Conservation (phyloP, 192 early-diverging fungal species). For the Podochytrium sp. region DNA sequence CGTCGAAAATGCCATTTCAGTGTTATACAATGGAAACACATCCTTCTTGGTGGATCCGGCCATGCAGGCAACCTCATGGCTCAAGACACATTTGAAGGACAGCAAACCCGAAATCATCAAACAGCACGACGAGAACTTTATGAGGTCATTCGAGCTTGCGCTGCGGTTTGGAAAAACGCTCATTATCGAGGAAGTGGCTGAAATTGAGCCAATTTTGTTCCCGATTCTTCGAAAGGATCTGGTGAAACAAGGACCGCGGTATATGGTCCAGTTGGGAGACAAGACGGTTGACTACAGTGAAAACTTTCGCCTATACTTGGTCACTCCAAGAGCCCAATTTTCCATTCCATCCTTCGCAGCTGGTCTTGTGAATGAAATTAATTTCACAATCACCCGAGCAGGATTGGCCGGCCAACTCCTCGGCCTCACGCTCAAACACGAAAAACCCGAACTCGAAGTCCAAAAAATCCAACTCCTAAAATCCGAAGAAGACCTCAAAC, state of each 20-base stretch:
- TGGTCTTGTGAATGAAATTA: conserved; percentile 50
- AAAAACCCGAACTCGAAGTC: conserved; percentile 58
- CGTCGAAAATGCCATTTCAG: conserved; percentile 59
- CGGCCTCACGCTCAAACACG: conserved; percentile 58
- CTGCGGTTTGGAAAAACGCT: conserved; percentile 65
- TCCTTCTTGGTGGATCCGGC: conserved; percentile 61
- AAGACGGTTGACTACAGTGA: conserved; percentile 63
- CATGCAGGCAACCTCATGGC: conserved; percentile 52
- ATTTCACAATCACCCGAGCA: conserved; percentile 61
- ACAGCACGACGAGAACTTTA: conserved; percentile 57
- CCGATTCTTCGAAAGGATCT: conserved; percentile 55
- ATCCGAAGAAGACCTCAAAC: conserved; percentile 59
- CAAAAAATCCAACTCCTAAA: conserved; percentile 56
- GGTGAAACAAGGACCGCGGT: conserved; percentile 55
- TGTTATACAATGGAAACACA: conserved; percentile 35
- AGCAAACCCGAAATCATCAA: conserved; percentile 60
- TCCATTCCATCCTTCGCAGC: conserved; percentile 43
- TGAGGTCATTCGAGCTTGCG: conserved; percentile 56
- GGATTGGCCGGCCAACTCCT: conserved; percentile 60
- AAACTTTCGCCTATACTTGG: conserved; percentile 55
- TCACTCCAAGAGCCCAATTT: conserved; percentile 46
- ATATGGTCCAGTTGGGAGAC: conserved; percentile 57
- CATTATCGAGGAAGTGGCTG: conserved; percentile 55
- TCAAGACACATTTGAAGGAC: conserved; percentile 51
- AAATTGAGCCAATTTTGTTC: conserved; percentile 54